Evolutionary conservation across 495 filamentous ascomycete species (phyloP), one percentile per base, ranked within the genome.

Genomic region (Clohesyomyces aquaticus): DNA sequence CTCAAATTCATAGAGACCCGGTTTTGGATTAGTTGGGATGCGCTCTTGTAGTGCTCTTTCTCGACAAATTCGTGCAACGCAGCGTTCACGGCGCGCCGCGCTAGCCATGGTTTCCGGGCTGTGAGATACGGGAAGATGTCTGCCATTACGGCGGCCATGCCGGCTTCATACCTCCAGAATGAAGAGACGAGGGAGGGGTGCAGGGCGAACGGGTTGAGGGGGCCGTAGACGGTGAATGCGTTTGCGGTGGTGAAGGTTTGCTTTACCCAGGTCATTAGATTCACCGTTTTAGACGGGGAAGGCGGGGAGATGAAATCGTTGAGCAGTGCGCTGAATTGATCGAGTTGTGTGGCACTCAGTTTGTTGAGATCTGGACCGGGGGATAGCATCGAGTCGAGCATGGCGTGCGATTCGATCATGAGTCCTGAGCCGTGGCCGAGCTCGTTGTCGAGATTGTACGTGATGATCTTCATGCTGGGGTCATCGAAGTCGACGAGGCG

Each of bases 101-200:
- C 71, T 10, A 38, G 18, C 47, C 66, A 69, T 18, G 64, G 67
- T 55, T 74, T 71, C 6, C 64, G 66, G 2, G 67, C 67, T 14
- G 65, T 69, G 32, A 75, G 25, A 1, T 19, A 62, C 0, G 73
- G 73, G 32, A 62, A 57, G 6, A 72, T 48, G 26, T 63, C 52
- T 0, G 62, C 57, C 27, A 73, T 55, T 0, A 75, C 58, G 10
- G 11, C 18, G 4, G 58, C 58, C 28, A 72, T 54, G 51, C 60
- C 61, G 22, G 52, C 61, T 48, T 75, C 73, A 41, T 69, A 69
- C 29, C 53, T 50, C 73, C 73, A 75, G 49, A 75, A 72, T 9
- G 25, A 51, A 10, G 60, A 26, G 6, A 64, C 65, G 2, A 74
- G 59, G 1, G 32, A 29, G 0, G 73, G 68, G 46, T 75, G 27